These are phyloP conservation scores for Achaetomium macrosporum DNA, from an alignment of 2,329 filamentous ascomycete genomes.

Conservation along the genomic window DNA sequence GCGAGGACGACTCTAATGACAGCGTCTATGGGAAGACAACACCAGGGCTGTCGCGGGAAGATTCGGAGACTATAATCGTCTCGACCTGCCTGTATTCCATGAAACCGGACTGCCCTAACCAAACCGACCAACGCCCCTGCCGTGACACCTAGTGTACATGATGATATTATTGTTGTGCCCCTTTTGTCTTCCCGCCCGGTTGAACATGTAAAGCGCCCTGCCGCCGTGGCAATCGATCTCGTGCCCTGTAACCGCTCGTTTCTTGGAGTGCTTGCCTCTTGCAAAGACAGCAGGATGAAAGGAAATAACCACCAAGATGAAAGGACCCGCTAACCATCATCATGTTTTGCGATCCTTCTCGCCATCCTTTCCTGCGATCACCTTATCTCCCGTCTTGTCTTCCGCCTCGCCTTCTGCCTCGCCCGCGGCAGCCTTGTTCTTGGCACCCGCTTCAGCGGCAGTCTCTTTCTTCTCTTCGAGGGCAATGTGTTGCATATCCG, in stretches of 20 bases:
- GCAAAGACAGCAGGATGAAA: not conserved
- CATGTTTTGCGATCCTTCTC: conserved; percentile 13
- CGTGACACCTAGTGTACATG: conserved; percentile 17
- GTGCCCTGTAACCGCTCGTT: not conserved
- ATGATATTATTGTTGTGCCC: conserved; percentile 9
- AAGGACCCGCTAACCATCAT: not conserved
- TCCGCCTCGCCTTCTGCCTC: conserved; percentile 13
- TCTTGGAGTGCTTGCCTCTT: not conserved
- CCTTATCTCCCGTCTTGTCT: conserved; percentile 15
- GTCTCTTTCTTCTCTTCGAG: conserved; percentile 43
- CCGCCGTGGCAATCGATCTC: not conserved
- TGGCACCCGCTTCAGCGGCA: conserved; percentile 3
- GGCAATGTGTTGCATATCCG: conserved; percentile 64
- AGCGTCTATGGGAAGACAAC: not conserved
- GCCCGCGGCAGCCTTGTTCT: conserved; percentile 7
- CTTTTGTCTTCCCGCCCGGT: conserved; percentile 15
- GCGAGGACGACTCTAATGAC: not conserved
- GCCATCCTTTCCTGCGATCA: conserved; percentile 4
- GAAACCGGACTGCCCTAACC: conserved; percentile 6
- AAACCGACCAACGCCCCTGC: conserved; percentile 14
- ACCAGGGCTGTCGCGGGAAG: no score
- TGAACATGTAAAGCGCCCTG: conserved; percentile 6
- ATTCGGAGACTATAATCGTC: not conserved
- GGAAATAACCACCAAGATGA: not conserved
- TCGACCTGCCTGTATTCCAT: not conserved